phyloP scores from a whole-genome alignment of 345 rosid genomes.

The Linum trigynum region DNA sequence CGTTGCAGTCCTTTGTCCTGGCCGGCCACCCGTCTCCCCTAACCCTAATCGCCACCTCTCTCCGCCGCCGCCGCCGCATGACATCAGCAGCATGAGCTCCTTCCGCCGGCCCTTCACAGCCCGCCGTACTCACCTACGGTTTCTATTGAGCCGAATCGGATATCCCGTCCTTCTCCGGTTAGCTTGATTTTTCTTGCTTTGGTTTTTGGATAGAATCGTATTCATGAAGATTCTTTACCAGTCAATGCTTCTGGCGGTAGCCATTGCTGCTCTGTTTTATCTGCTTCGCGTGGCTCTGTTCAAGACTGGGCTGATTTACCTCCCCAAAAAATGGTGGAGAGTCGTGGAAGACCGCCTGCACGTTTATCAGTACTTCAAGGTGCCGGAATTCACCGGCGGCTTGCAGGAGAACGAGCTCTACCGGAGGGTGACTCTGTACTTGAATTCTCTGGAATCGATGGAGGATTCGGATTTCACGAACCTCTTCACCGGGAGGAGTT shows the following conservation, averaged over 20 bases:
- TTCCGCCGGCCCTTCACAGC: no score
- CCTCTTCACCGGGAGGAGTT: constrained; percentile 58
- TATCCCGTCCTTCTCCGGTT: no score
- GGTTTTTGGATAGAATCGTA: no score
- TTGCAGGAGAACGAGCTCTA: constrained; percentile 59
- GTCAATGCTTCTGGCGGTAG: constrained; percentile 3
- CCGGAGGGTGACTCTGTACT: constrained; percentile 37
- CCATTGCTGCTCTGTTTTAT: constrained; percentile 8
- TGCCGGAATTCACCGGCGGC: constrained; percentile 57
- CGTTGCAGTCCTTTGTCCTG: no score
- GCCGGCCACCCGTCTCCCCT: no score
- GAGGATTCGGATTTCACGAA: constrained; percentile 79
- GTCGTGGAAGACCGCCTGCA: constrained; percentile 39
- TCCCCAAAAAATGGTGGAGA: constrained; percentile 44
- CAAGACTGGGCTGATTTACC: constrained; percentile 46
- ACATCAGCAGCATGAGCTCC: no score
- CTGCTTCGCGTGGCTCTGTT: constrained; percentile 31
- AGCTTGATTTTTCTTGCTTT: no score
- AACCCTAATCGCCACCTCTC: no score
- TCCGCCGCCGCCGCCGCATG: no score
- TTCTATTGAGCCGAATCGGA: no score
- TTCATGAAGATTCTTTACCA: constrained; percentile 3
- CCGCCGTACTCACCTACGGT: no score
- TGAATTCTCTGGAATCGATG: constrained; percentile 51
- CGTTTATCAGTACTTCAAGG: constrained; percentile 57